Base-by-base conservation (phyloP, 2,329 filamentous ascomycete genomes). In the Sporothrix pallida region DNA sequence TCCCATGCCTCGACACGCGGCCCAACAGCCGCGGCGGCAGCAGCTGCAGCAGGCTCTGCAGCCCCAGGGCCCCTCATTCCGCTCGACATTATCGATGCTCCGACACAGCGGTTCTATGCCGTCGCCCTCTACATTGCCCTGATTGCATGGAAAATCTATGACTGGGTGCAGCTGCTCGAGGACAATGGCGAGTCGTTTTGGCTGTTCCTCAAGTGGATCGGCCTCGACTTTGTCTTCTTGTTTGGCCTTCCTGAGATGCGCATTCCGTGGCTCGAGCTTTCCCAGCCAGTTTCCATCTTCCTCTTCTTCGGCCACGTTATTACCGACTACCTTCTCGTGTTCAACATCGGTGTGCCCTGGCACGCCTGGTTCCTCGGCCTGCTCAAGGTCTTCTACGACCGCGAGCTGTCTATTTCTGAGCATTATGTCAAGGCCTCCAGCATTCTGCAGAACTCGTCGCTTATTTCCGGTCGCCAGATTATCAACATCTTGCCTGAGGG, bases 401-500 rank as follows among this genome's bases (percentile, higher is more conserved):
- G 93, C 79, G 96, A 99, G 83, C 84, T 97, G 75, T 94, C 95
- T 70, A 92, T 99, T 77, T 96, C 93, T n/a, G 97, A 98, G 81
- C 91, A 92, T 77, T 93, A 91, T 79, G 95, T 99, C 80, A 97
- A 97, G 80, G 90, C 95, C 17, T 92, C 92, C 42, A 91, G 89
- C 75, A 95, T 99, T 76, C 86, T 97, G 75, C 93, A 98, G 81
- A 98, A 98, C 81, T 89, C 93, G 46, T 97, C 95, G 26, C 87
- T 98, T 79, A 98, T 99, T 76, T 88, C 97, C 83, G 96, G 96
- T 79, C 96, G 94, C 81, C 95, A 98, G 83, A 97, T 98, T 78
- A 95, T 99, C 82, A 96, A 99, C 80, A 97, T 99, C 79, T 86
- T 99, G 72, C 96, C 96, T 1, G 96, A 99, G 85, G 97, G 97